phyloP scores from a whole-genome alignment of 495 filamentous ascomycete species.

The Cercophora newfieldiana region DNA sequence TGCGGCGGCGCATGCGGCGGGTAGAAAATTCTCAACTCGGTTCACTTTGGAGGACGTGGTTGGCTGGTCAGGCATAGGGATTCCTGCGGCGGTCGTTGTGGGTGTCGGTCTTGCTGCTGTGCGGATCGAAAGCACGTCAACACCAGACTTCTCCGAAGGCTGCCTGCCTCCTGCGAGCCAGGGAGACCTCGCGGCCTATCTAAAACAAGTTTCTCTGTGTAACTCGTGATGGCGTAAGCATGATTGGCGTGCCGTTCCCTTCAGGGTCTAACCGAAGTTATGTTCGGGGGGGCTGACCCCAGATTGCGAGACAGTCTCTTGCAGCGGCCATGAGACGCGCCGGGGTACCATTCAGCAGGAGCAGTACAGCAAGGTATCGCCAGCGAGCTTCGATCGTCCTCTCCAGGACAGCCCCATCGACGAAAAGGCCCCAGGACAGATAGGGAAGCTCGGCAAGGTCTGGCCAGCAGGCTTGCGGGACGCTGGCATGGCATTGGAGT shows the following conservation, averaged over 20 bases:
- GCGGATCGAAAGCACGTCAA: neutral
- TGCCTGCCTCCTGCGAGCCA: neutral
- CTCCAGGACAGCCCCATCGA: neutral
- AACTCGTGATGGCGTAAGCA: neutral
- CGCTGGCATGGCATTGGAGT: neutral
- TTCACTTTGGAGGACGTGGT: neutral
- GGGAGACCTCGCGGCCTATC: neutral
- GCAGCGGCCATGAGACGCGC: neutral
- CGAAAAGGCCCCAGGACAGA: neutral
- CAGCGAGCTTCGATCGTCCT: neutral
- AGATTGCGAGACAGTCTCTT: neutral
- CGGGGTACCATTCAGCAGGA: neutral
- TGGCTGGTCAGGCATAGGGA: neutral
- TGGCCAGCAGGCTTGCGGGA: neutral
- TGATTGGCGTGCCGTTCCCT: slow-evolving; percentile 5
- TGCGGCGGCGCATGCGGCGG: slow-evolving; percentile 2
- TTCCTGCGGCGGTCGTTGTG: neutral
- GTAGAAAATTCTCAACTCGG: neutral
- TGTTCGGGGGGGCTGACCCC: neutral
- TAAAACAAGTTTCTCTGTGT: slow-evolving; percentile 10
- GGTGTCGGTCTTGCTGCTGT: neutral
- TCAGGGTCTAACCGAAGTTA: slow-evolving; percentile 2
- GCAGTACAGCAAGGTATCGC: neutral
- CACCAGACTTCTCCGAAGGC: neutral
- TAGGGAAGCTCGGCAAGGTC: neutral